phyloP scores from a whole-genome alignment of 768 basidiomycete genomes.

The Lactarius tabidus region DNA sequence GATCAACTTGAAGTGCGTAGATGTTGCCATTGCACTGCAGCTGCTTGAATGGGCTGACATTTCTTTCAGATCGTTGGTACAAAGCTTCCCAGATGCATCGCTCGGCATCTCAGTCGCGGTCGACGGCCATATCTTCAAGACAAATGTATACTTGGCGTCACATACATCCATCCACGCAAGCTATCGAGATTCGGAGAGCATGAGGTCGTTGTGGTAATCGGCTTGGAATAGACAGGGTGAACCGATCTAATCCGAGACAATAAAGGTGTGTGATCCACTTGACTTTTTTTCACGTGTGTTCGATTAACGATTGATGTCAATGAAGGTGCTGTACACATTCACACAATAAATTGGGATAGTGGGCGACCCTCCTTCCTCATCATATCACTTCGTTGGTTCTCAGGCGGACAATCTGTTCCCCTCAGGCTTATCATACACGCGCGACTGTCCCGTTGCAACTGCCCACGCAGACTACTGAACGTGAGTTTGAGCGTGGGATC shows the following conservation, averaged over 20 bases:
- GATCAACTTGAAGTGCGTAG: conserved; percentile 64
- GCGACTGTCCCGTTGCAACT: conserved; percentile 68
- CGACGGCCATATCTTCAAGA: conserved; percentile 79
- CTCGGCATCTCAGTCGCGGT: conserved; percentile 79
- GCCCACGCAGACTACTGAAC: conserved; percentile 32
- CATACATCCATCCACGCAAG: conserved; percentile 20
- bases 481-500: background rate
- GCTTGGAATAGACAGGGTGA: conserved; percentile 33
- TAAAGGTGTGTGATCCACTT: too few relatives aligned
- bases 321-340: conserved; percentile 84
- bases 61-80: conserved; percentile 63
- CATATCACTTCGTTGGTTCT: conserved; percentile 94
- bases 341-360: conserved; percentile 96
- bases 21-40: background rate
- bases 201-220: too few relatives aligned
- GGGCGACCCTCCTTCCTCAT: conserved; percentile 92
- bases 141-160: conserved; percentile 82
- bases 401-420: conserved; percentile 87
- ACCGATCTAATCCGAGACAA: too few relatives aligned
- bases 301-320: too few relatives aligned
- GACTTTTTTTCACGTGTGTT: too few relatives aligned
- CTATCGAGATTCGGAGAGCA: too few relatives aligned
- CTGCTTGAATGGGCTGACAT: background rate
- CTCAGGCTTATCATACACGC: conserved; percentile 75
- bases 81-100: conserved; percentile 73